Evolutionary conservation across 805 yeast genomes (phyloP).

Genomic region (Wickerhamomyces strasburgensis): DNA sequence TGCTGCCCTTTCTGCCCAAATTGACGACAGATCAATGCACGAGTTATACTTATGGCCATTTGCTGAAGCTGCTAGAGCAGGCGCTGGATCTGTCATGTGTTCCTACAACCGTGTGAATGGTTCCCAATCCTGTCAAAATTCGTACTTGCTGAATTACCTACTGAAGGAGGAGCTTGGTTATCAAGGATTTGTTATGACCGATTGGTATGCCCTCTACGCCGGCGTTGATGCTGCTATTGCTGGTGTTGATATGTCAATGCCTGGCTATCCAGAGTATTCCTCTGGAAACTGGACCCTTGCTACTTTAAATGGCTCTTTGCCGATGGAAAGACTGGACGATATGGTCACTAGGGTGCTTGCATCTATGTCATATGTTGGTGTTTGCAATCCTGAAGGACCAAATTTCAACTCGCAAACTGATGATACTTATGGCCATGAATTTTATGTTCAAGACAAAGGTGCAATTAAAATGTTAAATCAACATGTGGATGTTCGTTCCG

Average conservation of each 20-base stretch:
- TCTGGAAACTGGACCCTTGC: conserved; percentile 53
- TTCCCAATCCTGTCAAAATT: conserved; percentile 55
- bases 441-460: conserved; percentile 49
- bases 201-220: conserved; percentile 61
- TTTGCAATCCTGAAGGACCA: conserved; percentile 35
- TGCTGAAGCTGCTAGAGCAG: conserved; percentile 56
- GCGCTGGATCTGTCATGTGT: conserved; percentile 60
- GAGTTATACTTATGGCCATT: conserved; percentile 64
- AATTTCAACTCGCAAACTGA: conserved; percentile 57
- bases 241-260: conserved; percentile 66
- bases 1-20: conserved; percentile 44
- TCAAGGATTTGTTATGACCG: conserved; percentile 63
- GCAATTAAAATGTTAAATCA: conserved; percentile 49
- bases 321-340: conserved; percentile 50
- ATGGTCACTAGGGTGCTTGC: conserved; percentile 59
- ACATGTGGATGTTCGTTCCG: conserved; percentile 49
- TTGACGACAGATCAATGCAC: conserved; percentile 58
- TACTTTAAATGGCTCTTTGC: conserved; percentile 50
- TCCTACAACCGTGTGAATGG: conserved; percentile 53
- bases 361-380: conserved; percentile 44
- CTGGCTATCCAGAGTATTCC: conserved; percentile 50
- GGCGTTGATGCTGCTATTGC: conserved; percentile 53
- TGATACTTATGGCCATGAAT: conserved; percentile 49
- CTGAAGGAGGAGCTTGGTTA: conserved; percentile 59
- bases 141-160: conserved; percentile 47